Evolutionary conservation across 352 stramenopile genomes (phyloP), one percentile per base, ranked within the genome.

Genomic region (Pythium aquatile): DNA sequence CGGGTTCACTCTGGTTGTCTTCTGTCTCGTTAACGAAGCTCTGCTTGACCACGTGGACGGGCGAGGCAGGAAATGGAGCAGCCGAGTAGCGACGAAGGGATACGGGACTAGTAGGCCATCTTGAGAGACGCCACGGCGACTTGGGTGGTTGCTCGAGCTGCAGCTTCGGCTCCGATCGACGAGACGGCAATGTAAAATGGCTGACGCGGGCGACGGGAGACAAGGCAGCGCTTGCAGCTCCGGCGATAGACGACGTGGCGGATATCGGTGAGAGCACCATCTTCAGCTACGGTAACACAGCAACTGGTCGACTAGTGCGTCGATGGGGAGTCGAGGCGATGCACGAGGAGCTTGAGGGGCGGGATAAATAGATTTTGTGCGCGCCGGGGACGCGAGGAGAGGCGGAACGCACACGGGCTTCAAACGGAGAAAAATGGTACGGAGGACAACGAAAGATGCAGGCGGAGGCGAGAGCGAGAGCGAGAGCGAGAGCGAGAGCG

Each of bases 161-260:
- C 33, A 71, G 58, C 54, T 71, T 71, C 2, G 65, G 65, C 65
- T 71, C 65, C 4, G 58, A 66, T 8, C 65, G 65, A 29, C 65
- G 65, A 39, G 65, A 63, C 14, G 65, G 54, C 28, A 66, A 30
- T 16, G 65, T 53, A 33, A 66, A 54, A 20, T 63, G 53, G 54
- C 44, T 55, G 44, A 66, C 42, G 8, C 53, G 54, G 9, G 53
- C 14, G 13, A 37, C 32, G 1, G 32, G 37, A 10, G 52, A 47
- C 9, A 44, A 14, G 6, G 35, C 26, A 2, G 28, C 47, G 16
- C 8, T 29, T 17, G 37, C 14, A 3, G 47, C 32, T 1, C 63
- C 58, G 11, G 39, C n/a, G 20, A 55, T 40, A 10, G 65, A 39
- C 2, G 52, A 28, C 17, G 58, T 40, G 3, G 53, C 9, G 14